Percentiles rank a stretch among this genome's conserved stretches.
These are phyloP conservation scores for Crucibulum laeve DNA, from an alignment of 768 basidiomycete genomes.

Conservation along the genomic window DNA sequence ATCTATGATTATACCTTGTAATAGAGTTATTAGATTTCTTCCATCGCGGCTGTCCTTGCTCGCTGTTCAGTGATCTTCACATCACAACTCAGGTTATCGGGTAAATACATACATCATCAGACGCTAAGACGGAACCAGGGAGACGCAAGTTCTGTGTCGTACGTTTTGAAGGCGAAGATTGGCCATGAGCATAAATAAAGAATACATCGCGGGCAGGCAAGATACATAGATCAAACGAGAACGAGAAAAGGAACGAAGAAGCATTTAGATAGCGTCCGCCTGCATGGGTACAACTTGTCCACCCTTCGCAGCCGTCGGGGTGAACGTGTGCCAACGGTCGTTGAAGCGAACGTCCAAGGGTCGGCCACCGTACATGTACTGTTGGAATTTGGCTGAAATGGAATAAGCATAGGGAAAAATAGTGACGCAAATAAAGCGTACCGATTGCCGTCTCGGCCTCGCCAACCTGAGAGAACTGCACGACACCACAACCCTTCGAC, in stretches of 20 bases:
- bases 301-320: constrained; percentile 85
- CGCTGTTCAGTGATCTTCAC: no score
- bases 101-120: no score
- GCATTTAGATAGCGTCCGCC: constrained; percentile 36
- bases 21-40: no score
- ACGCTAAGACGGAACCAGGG: no score
- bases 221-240: no score
- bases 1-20: no score
- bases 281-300: constrained; percentile 69
- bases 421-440: constrained; percentile 22
- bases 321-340: constrained; percentile 92
- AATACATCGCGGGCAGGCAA: no score
- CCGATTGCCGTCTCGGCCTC: constrained; percentile 96
- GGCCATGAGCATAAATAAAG: no score
- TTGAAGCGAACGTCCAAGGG: constrained; percentile 94
- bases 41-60: no score
- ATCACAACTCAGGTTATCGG: no score
- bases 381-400: constrained; percentile 80
- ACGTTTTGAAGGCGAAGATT: no score
- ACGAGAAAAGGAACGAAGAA: neutral
- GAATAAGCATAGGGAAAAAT: neutral
- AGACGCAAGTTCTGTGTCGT: no score
- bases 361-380: constrained; percentile 92
- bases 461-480: constrained; percentile 81
- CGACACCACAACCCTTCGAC: constrained; percentile 93